Conservation (phyloP, 2,329 filamentous ascomycete genomes). For the Penicillium sp. region DNA sequence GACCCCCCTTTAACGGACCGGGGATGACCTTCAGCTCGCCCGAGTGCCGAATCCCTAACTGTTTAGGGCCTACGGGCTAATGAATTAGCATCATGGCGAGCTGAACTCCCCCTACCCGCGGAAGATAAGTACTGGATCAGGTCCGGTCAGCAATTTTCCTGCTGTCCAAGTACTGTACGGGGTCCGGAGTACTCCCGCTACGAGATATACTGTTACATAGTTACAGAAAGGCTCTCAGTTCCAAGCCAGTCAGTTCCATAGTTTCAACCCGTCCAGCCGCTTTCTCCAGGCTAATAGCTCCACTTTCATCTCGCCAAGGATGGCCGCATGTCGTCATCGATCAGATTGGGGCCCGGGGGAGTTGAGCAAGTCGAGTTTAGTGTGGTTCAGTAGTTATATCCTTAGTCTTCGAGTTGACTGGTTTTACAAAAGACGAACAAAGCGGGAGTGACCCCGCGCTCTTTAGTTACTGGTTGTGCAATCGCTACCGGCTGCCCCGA, state of each 20-base stretch:
- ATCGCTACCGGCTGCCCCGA: not conserved
- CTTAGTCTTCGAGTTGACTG: not conserved
- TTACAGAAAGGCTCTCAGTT: no score
- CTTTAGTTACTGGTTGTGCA: not conserved
- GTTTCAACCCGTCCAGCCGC: slow-evolving; percentile 4
- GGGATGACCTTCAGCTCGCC: not conserved
- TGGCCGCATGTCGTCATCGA: slow-evolving; percentile 27
- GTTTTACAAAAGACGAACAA: not conserved
- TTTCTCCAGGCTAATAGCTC: slow-evolving; percentile 11
- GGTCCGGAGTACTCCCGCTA: not conserved
- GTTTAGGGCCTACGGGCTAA: not conserved
- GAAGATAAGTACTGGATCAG: not conserved
- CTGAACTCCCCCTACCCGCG: not conserved
- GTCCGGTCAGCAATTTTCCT: not conserved
- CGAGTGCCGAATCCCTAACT: not conserved
- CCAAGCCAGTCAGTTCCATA: not conserved
- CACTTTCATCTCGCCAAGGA: slow-evolving; percentile 17
- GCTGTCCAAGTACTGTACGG: not conserved
- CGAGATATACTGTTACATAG: no score
- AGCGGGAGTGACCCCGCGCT: not conserved
- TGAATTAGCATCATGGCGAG: not conserved
- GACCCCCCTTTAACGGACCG: not conserved
- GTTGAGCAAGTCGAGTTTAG: not conserved
- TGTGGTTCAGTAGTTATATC: not conserved
- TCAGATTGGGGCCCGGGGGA: not conserved